These are phyloP conservation scores for Paecilomyces formosus DNA, from an alignment of 2,329 filamentous ascomycete species.

Conservation along the genomic window DNA sequence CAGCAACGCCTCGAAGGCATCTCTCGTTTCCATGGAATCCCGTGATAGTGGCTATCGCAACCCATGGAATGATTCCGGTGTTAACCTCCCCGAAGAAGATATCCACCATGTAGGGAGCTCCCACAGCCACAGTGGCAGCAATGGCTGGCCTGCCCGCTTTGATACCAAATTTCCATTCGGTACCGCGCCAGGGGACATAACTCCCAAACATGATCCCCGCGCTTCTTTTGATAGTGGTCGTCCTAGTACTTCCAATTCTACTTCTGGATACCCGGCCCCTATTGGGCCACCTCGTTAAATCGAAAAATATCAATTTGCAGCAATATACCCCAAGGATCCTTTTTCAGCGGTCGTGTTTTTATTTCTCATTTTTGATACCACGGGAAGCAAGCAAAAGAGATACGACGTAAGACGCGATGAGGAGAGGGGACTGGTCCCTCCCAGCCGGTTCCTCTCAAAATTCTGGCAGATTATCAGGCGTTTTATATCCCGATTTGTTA, in stretches of 20 bases:
- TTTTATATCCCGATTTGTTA: constrained; percentile 2
- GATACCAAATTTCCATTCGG: constrained; percentile 62
- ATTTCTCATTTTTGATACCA: constrained; percentile 25
- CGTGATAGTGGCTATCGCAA: constrained; percentile 92
- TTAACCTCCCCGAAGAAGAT: constrained; percentile 88
- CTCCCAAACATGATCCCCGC: constrained; percentile 74
- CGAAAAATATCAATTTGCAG: constrained; percentile 38
- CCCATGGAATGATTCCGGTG: constrained; percentile 95
- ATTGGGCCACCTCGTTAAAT: constrained; percentile 86
- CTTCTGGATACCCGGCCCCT: constrained; percentile 92
- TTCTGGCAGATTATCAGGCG: background rate
- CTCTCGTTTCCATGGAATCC: constrained; percentile 91
- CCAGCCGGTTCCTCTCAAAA: background rate
- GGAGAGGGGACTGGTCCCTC: background rate
- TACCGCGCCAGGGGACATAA: constrained; percentile 64
- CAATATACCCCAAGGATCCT: constrained; percentile 38
- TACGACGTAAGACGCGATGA: constrained; percentile 2
- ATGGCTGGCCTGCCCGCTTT: constrained; percentile 45
- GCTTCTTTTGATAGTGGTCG: constrained; percentile 86
- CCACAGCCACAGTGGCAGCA: constrained; percentile 56
- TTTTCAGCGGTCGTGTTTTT: constrained; percentile 24
- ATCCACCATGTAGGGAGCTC: constrained; percentile 42
- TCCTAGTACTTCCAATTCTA: constrained; percentile 91
- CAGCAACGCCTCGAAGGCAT: constrained; percentile 85
- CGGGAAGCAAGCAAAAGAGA: constrained; percentile 10